A percentile compares a stretch with the other conserved stretches of the same genome.
Conservation (phyloP, 768 basidiomycete species). For the Phanerodontia chrysosporium region DNA sequence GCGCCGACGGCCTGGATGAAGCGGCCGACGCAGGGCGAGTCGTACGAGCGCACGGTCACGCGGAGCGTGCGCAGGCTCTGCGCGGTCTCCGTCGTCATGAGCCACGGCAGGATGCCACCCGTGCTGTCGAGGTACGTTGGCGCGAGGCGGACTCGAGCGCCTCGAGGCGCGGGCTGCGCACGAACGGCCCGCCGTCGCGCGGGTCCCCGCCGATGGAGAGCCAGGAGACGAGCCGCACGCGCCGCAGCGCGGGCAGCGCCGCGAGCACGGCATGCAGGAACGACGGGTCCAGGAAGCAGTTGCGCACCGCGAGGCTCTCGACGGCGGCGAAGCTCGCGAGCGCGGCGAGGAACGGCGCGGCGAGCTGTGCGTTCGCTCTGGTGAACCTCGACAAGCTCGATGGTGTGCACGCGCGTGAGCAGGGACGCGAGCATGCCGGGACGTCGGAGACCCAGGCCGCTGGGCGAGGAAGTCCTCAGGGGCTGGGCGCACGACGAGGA, state of each 20-base stretch:
- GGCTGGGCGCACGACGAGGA: background rate
- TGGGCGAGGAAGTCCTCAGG: background rate
- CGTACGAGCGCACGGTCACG: background rate
- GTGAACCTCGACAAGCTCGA: background rate
- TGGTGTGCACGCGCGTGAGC: background rate
- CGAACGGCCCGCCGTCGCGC: background rate
- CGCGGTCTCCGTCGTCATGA: background rate
- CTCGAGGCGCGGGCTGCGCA: background rate
- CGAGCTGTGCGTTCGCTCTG: background rate
- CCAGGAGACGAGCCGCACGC: background rate
- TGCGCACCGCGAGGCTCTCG: background rate
- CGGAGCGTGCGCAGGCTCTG: background rate
- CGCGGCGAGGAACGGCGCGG: background rate
- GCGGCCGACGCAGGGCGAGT: background rate
- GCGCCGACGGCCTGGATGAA: background rate
- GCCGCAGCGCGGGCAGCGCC: background rate
- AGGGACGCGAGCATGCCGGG: background rate
- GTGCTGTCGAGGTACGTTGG: background rate
- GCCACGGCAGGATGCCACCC: background rate
- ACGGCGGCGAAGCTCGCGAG: background rate
- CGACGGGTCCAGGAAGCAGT: background rate
- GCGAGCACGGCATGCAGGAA: background rate
- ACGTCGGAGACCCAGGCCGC: background rate
- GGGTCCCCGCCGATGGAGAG: background rate
- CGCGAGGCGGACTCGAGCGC: background rate